These are phyloP conservation scores for Bothriochloa decipiens DNA, from an alignment of 176 grass and related monocot genomes.

Conservation along the genomic window DNA sequence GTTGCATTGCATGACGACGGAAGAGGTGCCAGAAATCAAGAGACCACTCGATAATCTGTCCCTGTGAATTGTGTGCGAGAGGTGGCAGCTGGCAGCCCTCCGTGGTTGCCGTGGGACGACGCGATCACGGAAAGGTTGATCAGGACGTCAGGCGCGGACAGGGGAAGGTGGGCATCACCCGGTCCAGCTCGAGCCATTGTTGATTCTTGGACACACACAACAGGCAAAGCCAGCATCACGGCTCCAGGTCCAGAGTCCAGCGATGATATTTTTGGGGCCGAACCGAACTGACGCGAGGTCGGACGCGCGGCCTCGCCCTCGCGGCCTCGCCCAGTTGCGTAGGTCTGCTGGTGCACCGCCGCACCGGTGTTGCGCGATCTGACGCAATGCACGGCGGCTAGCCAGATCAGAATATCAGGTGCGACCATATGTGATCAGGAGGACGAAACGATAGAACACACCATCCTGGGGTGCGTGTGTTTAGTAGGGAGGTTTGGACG, in stretches of 20 bases:
- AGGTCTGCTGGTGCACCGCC: not conserved
- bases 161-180: not conserved
- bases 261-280: not conserved
- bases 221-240: not conserved
- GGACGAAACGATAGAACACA: too few species aligned
- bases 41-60: not conserved
- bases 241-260: not conserved
- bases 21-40: not conserved
- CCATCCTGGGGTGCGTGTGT: too few species aligned
- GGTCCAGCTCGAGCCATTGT: not conserved
- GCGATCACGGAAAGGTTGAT: not conserved
- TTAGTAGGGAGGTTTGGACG: too few species aligned
- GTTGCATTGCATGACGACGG: not conserved
- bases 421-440: too few species aligned
- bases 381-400: not conserved
- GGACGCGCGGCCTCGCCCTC: not conserved
- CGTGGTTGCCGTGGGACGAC: slow-evolving; percentile 11
- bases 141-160: not conserved
- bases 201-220: not conserved
- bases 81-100: not conserved
- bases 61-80: not conserved
- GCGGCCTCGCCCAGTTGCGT: not conserved
- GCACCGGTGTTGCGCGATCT: not conserved
- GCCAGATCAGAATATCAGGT: too few species aligned
- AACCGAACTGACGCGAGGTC: not conserved